These are phyloP conservation scores for Coelastrella sp. DNA, from an alignment of 139 green algal species.

Conservation along the genomic window DNA sequence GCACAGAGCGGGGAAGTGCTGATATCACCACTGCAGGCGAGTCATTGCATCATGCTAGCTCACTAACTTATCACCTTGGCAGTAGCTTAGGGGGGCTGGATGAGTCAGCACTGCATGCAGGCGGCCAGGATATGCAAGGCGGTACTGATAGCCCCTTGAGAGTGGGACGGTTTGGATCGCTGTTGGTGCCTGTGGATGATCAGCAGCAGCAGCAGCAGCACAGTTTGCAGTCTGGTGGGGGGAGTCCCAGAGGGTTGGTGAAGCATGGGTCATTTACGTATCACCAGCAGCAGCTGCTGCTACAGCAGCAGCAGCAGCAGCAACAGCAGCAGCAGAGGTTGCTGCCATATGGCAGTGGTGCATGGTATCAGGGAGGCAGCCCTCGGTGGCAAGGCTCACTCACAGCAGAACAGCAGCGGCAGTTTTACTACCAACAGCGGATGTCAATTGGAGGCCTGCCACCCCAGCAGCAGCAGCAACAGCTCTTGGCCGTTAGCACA, in stretches of 20 bases:
- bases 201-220: conserved; percentile 14
- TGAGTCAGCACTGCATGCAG: too few species aligned
- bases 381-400: background rate
- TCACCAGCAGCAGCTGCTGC: background rate
- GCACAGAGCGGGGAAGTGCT: background rate
- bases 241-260: background rate
- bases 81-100: too few species aligned
- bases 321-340: background rate
- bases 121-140: background rate
- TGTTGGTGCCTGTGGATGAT: background rate
- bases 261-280: background rate
- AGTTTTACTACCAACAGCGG: background rate
- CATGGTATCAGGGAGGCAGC: background rate
- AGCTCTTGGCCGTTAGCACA: background rate
- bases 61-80: too few species aligned
- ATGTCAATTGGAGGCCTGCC: background rate
- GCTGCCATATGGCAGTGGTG: background rate
- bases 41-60: too few species aligned
- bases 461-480: background rate
- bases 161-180: background rate
- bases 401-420: conserved; percentile 4
- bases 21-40: background rate
- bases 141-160: background rate
- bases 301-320: conserved; percentile 11
- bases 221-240: background rate